Evolutionary conservation across 2,329 filamentous ascomycete species (phyloP).

Genomic region (Cercospora janseana): DNA sequence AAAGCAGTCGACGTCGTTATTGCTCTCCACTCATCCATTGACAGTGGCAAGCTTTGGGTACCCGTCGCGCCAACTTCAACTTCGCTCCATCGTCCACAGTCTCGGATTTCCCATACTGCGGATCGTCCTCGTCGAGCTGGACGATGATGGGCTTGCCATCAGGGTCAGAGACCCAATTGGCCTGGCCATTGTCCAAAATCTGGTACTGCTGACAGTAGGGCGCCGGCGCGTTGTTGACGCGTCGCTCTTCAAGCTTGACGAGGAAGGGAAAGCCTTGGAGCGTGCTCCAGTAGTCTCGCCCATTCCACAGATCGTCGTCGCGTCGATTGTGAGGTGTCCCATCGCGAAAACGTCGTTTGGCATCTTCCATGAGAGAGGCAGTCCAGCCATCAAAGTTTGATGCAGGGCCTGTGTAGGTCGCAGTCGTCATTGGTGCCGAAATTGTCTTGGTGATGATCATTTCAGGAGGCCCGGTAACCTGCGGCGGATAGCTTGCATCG

Average conservation of each 20-base stretch:
- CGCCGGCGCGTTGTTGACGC: constrained; percentile 43
- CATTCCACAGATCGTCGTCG: constrained; percentile 1
- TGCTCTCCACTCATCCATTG: constrained; percentile 37
- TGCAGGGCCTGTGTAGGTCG: constrained; percentile 9
- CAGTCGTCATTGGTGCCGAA: constrained; percentile 1
- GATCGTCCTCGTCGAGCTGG: constrained; percentile 44
- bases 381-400: constrained; percentile 6
- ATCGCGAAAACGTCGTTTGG: constrained; percentile 1
- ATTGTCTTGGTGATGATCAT: constrained; percentile 13
- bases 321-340: background rate
- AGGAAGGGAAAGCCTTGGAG: constrained; percentile 49
- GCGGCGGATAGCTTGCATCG: too few relatives aligned
- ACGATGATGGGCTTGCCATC: constrained; percentile 41
- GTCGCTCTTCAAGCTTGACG: constrained; percentile 66
- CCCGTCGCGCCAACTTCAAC: constrained; percentile 21
- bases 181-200: constrained; percentile 53
- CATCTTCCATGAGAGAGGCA: constrained; percentile 2
- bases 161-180: constrained; percentile 40
- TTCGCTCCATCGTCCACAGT: constrained; percentile 22
- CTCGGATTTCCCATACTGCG: constrained; percentile 32
- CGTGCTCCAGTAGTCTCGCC: constrained; percentile 10
- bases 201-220: constrained; percentile 67
- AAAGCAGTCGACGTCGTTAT: constrained; percentile 2
- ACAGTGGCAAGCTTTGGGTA: constrained; percentile 38
- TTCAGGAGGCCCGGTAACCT: too few relatives aligned